A percentile compares a stretch with the other conserved stretches of the same genome.
phyloP scores from a whole-genome alignment of 2,329 filamentous ascomycete species.

The Chalaropsis ovoidea region DNA sequence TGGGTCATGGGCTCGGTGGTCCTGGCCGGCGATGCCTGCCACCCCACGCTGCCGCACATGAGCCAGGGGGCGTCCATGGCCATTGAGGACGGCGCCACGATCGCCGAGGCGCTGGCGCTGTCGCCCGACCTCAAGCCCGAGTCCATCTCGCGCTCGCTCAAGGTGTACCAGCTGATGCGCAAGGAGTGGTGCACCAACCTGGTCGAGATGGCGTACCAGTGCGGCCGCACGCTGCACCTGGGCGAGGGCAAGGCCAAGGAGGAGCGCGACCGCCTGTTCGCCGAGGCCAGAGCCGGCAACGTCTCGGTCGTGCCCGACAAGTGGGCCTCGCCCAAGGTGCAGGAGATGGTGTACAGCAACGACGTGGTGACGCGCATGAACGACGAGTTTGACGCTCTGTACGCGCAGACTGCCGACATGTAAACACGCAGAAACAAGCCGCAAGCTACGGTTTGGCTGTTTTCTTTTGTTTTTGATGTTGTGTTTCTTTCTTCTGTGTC shows the following conservation, averaged over 20 bases:
- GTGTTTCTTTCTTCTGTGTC: background rate
- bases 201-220: slow-evolving; percentile 45
- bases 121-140: slow-evolving; percentile 33
- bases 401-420: slow-evolving; percentile 27
- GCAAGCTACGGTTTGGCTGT: too few species aligned
- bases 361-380: slow-evolving; percentile 49
- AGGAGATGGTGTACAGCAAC: slow-evolving; percentile 55
- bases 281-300: slow-evolving; percentile 41
- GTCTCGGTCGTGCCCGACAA: slow-evolving; percentile 50
- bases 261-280: slow-evolving; percentile 49
- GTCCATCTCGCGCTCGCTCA: slow-evolving; percentile 41
- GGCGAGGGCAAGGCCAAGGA: slow-evolving; percentile 49
- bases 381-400: slow-evolving; percentile 43
- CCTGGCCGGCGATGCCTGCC: slow-evolving; percentile 55
- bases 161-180: slow-evolving; percentile 46
- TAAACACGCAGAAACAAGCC: too few species aligned
- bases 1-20: slow-evolving; percentile 50
- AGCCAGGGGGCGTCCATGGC: slow-evolving; percentile 59
- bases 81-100: slow-evolving; percentile 54
- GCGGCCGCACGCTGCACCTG: slow-evolving; percentile 47
- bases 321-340: slow-evolving; percentile 60
- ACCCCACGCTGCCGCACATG: slow-evolving; percentile 57
- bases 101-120: slow-evolving; percentile 44
- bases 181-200: slow-evolving; percentile 46
- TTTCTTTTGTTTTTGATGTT: background rate